Conservation (phyloP, 495 filamentous ascomycete species). For the Halenospora varia region DNA sequence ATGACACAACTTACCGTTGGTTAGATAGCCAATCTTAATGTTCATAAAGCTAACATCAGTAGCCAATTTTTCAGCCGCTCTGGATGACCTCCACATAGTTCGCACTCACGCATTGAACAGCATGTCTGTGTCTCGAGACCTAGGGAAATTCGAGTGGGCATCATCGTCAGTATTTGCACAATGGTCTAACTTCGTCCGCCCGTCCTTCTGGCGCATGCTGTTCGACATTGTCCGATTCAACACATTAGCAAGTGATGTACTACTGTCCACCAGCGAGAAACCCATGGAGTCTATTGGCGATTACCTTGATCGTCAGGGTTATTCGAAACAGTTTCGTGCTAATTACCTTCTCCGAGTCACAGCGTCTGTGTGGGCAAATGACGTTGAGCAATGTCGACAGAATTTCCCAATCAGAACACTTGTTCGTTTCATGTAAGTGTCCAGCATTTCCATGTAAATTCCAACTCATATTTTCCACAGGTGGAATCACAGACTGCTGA, state of each 20-base stretch:
- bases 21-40: conserved; percentile 14
- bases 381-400: conserved; percentile 59
- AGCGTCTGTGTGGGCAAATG: conserved; percentile 69
- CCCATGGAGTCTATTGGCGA: neutral
- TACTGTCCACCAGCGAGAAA: conserved; percentile 21
- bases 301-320: neutral
- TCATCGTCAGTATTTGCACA: neutral
- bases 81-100: conserved; percentile 40
- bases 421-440: conserved; percentile 57
- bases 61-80: conserved; percentile 67
- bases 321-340: neutral
- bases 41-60: neutral
- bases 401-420: conserved; percentile 62
- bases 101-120: conserved; percentile 51
- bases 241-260: conserved; percentile 58
- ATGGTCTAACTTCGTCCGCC: conserved; percentile 29
- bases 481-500: conserved; percentile 51
- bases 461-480: conserved; percentile 25
- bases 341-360: conserved; percentile 71
- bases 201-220: conserved; percentile 63
- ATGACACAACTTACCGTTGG: conserved; percentile 66
- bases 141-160: conserved; percentile 26
- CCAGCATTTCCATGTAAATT: neutral
- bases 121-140: conserved; percentile 63
- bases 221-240: conserved; percentile 75